Percentiles rank a stretch among this genome's conserved stretches.
These are phyloP conservation scores for Chlorella sp. DNA, from an alignment of 139 green algal species.

Conservation along the genomic window DNA sequence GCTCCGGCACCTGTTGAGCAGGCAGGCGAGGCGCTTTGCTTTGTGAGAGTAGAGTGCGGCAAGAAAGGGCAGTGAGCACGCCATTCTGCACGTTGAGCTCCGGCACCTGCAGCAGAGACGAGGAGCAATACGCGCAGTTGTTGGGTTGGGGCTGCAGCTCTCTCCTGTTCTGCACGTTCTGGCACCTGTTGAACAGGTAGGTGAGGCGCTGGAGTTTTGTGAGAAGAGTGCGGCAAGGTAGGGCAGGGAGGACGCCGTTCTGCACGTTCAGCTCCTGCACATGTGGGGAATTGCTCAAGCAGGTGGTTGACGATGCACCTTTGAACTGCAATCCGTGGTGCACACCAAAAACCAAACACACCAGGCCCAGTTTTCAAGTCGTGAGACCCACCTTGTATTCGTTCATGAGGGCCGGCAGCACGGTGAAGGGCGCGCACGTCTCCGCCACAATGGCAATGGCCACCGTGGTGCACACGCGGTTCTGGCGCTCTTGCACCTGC, in stretches of 20 bases:
- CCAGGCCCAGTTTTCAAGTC: no score
- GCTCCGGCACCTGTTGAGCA: conserved; percentile 78
- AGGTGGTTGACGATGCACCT: no score
- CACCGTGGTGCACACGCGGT: conserved; percentile 98
- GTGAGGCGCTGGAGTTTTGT: background rate
- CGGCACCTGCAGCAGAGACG: background rate
- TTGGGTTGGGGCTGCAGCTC: no score
- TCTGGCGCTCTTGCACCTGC: conserved; percentile 97
- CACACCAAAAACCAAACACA: no score
- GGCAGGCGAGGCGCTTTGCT: background rate
- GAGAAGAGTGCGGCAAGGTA: no score
- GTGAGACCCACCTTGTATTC: conserved; percentile 82
- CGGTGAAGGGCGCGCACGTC: conserved; percentile 99
- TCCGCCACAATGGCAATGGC: conserved; percentile 99
- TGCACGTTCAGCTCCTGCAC: no score
- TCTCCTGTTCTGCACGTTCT: no score
- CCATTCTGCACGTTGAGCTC: background rate
- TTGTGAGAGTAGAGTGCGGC: background rate
- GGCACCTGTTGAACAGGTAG: no score
- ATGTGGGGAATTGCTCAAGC: no score
- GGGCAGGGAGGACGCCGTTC: no score
- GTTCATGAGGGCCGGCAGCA: conserved; percentile 99
- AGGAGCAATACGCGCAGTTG: no score
- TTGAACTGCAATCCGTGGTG: no score
- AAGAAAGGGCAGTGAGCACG: background rate